phyloP scores from a whole-genome alignment of 176 grass and related monocot genomes.

The Oryza longistaminata region DNA sequence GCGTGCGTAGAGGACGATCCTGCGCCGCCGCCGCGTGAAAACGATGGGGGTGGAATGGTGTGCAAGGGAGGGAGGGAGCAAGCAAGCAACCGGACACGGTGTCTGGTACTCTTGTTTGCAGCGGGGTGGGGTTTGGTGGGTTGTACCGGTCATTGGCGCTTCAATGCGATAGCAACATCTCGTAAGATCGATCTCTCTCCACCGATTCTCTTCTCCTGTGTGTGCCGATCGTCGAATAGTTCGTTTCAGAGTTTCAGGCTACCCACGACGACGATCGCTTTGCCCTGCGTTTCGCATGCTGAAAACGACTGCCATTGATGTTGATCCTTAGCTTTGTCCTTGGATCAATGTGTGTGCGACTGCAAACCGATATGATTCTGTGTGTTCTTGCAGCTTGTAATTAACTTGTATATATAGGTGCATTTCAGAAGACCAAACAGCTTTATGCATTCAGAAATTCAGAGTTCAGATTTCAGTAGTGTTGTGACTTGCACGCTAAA shows the following conservation, averaged over 20 bases:
- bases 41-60: background rate
- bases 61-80: background rate
- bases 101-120: background rate
- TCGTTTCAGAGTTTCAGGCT: background rate
- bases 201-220: background rate
- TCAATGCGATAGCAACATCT: background rate
- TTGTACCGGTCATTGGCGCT: background rate
- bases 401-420: no score
- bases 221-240: background rate
- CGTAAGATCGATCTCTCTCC: background rate
- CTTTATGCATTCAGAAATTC: background rate
- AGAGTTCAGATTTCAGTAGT: no score
- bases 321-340: background rate
- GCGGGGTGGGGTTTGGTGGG: background rate
- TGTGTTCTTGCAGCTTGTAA: no score
- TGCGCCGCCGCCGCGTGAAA: background rate
- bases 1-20: no score
- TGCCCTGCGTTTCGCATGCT: background rate
- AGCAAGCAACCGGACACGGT: background rate
- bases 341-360: background rate
- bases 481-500: slow-evolving; percentile 38
- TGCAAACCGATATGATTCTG: background rate
- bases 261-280: background rate
- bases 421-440: background rate
- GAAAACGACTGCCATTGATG: slow-evolving; percentile 4